Evolutionary conservation across 2,329 filamentous ascomycete genomes (phyloP), one percentile per base, ranked within the genome.

Genomic region (Diplodia sapinea): DNA sequence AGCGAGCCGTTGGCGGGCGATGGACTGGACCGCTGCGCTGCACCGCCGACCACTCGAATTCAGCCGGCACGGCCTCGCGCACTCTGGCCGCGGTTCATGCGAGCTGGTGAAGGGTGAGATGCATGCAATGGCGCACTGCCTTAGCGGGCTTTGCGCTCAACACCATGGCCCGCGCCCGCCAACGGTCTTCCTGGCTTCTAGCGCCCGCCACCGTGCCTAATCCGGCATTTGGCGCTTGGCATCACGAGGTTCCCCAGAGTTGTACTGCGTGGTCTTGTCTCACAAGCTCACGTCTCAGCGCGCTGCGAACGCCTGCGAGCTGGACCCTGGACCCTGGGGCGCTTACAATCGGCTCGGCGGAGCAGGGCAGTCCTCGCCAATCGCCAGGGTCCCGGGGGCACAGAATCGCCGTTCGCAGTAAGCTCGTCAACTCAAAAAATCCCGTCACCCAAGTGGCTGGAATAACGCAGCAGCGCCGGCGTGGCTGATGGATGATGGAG

Each of bases 91-190:
- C 31, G 31, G 23, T 56, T 56, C 59, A 63, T 63, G 59, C 59
- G 36, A 63, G 40, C 29, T 4, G 38, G 31, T 33, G 31, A 9
- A 33, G 31, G 31, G 31, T 9, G 31, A 6, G 31, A 33, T 63
- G 59, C 47, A 52, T 49, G 47, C 47, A 51, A 63, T 52, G 9
- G 17, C 12, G 29, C n/a, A 33, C 29, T 26, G 59, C 59, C 47
- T 63, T 40, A 51, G 59, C 59, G 47, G 50, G 47, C 47, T 36
- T 43, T 20, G 52, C 23, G 51, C 43, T 62, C 57, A 62, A 62
- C 57, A 50, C 57, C 57, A 62, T 9, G 23, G 15, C 9, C 36
- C 26, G 40, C n/a, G 7, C 23, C 20, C 36, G 8, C 33, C 15
- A 15, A n/a, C 52, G 15, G 29, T 31, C 26, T n/a, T 33, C 54